Percentiles rank a stretch among this genome's conserved stretches.
Conservation (phyloP, 129 eudicot genomes). For the Helianthus tuberosus region DNA sequence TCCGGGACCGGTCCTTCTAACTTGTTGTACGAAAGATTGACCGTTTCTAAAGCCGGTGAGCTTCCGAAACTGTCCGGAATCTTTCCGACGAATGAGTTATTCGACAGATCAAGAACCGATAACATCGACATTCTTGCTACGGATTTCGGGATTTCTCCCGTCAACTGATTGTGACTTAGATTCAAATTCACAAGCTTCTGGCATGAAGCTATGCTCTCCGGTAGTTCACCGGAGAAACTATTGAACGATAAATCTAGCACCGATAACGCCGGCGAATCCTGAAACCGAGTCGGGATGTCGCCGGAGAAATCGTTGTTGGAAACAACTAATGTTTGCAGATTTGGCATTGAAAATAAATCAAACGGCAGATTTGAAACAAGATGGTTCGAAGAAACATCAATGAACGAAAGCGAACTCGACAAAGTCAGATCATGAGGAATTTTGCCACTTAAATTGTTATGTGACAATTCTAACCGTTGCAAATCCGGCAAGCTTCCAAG, state of each 20-base stretch:
- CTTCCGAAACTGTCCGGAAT: constrained; percentile 70
- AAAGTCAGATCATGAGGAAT: constrained; percentile 66
- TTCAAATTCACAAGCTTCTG: constrained; percentile 68
- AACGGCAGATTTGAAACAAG: constrained; percentile 69
- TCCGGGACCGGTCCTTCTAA: constrained; percentile 84
- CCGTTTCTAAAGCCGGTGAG: constrained; percentile 76
- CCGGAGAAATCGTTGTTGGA: constrained; percentile 64
- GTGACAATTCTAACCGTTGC: constrained; percentile 66
- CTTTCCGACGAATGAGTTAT: constrained; percentile 62
- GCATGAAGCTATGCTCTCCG: constrained; percentile 67
- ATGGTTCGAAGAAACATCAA: constrained; percentile 61
- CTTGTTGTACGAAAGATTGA: constrained; percentile 72
- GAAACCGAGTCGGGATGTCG: constrained; percentile 63
- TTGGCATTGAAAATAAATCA: constrained; percentile 54
- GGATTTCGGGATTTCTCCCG: constrained; percentile 70
- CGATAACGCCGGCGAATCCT: constrained; percentile 70
- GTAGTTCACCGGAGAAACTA: constrained; percentile 63
- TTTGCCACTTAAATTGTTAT: constrained; percentile 58
- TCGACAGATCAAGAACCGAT: constrained; percentile 74
- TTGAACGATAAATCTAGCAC: constrained; percentile 75
- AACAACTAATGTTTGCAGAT: constrained; percentile 69
- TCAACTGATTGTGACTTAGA: constrained; percentile 52
- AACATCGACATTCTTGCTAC: constrained; percentile 69
- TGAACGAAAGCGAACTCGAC: constrained; percentile 67
- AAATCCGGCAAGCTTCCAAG: constrained; percentile 57